These are phyloP conservation scores for Populus simonii DNA, from an alignment of 345 rosid genomes.

Conservation along the genomic window DNA sequence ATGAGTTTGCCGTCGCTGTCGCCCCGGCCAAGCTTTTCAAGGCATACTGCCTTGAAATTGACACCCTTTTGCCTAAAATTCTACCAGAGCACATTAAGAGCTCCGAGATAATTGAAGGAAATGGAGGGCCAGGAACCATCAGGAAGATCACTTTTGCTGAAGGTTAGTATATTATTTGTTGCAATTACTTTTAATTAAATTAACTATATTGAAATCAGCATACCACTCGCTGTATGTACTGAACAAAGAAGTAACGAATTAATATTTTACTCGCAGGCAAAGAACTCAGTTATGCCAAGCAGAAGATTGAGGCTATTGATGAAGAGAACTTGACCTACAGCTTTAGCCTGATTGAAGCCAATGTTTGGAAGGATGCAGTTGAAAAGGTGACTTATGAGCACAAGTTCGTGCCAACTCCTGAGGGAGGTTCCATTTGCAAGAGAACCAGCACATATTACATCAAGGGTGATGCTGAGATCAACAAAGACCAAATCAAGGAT, in stretches of 20 bases:
- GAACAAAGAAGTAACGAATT: neutral
- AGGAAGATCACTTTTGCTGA: neutral
- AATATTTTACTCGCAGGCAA: neutral
- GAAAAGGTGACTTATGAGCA: neutral
- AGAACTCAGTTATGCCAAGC: neutral
- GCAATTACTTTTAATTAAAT: too few species aligned
- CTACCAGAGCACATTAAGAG: neutral
- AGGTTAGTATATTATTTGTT: neutral
- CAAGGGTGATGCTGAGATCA: neutral
- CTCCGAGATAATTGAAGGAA: neutral
- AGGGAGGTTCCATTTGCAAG: conserved; percentile 3
- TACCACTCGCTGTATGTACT: neutral
- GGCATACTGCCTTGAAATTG: neutral
- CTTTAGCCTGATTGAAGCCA: neutral
- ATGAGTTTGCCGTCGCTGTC: neutral
- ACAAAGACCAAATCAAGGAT: neutral
- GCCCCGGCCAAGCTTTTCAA: neutral
- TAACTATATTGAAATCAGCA: too few species aligned
- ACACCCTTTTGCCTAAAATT: neutral
- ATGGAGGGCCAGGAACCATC: conserved; percentile 1
- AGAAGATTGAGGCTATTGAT: neutral
- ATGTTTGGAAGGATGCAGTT: neutral
- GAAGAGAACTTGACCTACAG: neutral
- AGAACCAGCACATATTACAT: neutral
- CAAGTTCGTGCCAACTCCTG: neutral